Percentiles rank a stretch among this genome's conserved stretches.
Evolutionary conservation across 768 basidiomycete species (phyloP).

Genomic region (Phylloporus rhodoxanthus): DNA sequence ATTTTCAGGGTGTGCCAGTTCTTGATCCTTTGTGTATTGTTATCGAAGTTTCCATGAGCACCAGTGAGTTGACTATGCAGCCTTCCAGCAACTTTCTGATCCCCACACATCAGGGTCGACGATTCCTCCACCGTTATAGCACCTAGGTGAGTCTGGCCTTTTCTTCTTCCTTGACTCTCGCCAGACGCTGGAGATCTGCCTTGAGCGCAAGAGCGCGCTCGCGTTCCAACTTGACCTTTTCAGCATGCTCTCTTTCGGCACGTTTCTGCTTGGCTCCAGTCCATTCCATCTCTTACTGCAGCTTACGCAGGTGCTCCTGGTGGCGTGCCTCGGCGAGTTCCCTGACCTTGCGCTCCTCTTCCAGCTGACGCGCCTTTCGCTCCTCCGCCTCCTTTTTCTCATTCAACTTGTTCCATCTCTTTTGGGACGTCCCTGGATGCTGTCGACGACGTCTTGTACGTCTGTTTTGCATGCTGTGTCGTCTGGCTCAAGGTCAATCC

Average conservation of each 20-base stretch:
- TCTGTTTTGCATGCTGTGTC: too few relatives aligned
- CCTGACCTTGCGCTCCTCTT: constrained; percentile 28
- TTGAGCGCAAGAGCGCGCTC: constrained; percentile 27
- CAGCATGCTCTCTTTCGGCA: constrained; percentile 19
- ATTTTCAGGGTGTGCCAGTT: too few relatives aligned
- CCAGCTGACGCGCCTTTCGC: constrained; percentile 20
- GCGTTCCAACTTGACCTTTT: constrained; percentile 21
- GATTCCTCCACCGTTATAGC: too few relatives aligned
- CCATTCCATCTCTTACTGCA: constrained; percentile 25
- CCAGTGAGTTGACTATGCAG: too few relatives aligned
- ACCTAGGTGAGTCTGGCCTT: constrained; percentile 7
- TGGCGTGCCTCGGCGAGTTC: constrained; percentile 26
- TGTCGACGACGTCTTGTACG: too few relatives aligned
- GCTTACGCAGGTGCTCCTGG: constrained; percentile 25
- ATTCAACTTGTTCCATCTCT: constrained; percentile 26
- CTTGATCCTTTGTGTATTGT: too few relatives aligned
- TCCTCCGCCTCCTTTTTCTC: constrained; percentile 10
- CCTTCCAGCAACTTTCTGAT: too few relatives aligned
- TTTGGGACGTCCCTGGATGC: too few relatives aligned
- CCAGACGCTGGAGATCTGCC: constrained; percentile 25
- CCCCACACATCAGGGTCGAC: too few relatives aligned
- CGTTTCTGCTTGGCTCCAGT: constrained; percentile 20
- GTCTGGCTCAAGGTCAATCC: too few relatives aligned
- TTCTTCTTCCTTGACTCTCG: constrained; percentile 22
- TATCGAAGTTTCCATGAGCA: too few relatives aligned